Conservation (phyloP, 75 land plant genomes). For the Ceratopteris richardii region DNA sequence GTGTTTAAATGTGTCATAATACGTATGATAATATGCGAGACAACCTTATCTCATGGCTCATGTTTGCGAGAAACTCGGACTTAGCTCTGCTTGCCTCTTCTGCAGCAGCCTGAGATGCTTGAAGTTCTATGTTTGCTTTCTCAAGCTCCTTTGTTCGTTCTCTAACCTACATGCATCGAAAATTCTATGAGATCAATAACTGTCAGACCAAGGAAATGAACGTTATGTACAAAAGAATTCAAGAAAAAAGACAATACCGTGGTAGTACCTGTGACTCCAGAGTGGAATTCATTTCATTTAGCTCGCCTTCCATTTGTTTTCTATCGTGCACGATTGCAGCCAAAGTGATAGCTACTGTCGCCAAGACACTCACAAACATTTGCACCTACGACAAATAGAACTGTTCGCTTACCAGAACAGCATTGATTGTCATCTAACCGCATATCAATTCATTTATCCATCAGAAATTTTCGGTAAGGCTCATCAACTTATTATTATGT, state of each 20-base stretch:
- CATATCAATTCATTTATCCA: too few species aligned
- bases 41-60: conserved; percentile 50
- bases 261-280: conserved; percentile 29
- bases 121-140: conserved; percentile 27
- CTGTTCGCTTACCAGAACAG: too few species aligned
- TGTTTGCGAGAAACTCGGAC: conserved; percentile 42
- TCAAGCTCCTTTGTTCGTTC: conserved; percentile 35
- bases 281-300: conserved; percentile 33
- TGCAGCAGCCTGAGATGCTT: conserved; percentile 37
- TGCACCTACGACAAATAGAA: conserved; percentile 28
- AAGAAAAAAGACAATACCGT: too few species aligned
- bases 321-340: conserved; percentile 45
- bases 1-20: too few species aligned
- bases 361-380: conserved; percentile 42
- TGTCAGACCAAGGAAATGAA: background rate
- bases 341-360: conserved; percentile 38
- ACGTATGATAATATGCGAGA: too few species aligned
- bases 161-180: conserved; percentile 13
- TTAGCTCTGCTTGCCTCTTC: conserved; percentile 44
- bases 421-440: too few species aligned
- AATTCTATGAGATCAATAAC: background rate
- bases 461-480: too few species aligned
- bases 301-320: conserved; percentile 34
- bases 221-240: background rate
- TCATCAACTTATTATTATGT: too few species aligned